Base-by-base conservation (phyloP, 495 filamentous ascomycete species). In the Aspergillus incahuasiensis region DNA sequence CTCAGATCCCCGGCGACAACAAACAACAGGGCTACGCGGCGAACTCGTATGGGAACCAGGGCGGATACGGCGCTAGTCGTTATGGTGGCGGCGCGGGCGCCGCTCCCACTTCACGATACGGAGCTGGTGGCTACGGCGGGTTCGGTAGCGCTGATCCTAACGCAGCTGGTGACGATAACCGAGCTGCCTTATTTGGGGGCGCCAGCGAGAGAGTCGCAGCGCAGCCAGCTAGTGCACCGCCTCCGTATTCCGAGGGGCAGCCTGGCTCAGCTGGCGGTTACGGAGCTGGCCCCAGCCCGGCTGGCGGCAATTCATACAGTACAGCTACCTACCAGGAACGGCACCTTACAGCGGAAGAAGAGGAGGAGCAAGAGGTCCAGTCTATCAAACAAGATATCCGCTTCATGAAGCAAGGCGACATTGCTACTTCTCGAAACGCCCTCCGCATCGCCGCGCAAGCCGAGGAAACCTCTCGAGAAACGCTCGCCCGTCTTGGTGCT, bases 51-150 rank as follows among this genome's bases (percentile, higher is more conserved):
- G 85, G 83, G 34, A 79, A 80, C 40, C 71, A 82, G 22, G 77
- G 79, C 3, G 85, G 85, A 43, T 90, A 89, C 62, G 88, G 86
- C 12, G 69, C 68, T 19, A 82, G 83, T 64, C 75, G 82, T 64
- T 91, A 85, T 56, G 80, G 82, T 43, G 72, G 63, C 49, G 68
- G 70, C 49, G 63, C 58, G 64, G 61, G 67, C 50, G 63, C 60
- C 39, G 57, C 59, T 16, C 55, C 61, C 25, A 47, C 70, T 42
- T 72, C 78, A 25, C 72, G 72, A 52, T 76, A 82, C 54, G 81
- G 86, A 34, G 70, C 79, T 48, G 86, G 87, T 56, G 88, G 88
- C 45, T 92, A 92, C 62, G 89, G 89, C 43, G 86, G 86, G 22
- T 61, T 91, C 42, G 86, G 85, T 54, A 72, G 65, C 57, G 54